Percentiles rank a stretch among this genome's conserved stretches.
phyloP scores from a whole-genome alignment of 1,284 basidiomycete genomes.

The Pascua sp. region DNA sequence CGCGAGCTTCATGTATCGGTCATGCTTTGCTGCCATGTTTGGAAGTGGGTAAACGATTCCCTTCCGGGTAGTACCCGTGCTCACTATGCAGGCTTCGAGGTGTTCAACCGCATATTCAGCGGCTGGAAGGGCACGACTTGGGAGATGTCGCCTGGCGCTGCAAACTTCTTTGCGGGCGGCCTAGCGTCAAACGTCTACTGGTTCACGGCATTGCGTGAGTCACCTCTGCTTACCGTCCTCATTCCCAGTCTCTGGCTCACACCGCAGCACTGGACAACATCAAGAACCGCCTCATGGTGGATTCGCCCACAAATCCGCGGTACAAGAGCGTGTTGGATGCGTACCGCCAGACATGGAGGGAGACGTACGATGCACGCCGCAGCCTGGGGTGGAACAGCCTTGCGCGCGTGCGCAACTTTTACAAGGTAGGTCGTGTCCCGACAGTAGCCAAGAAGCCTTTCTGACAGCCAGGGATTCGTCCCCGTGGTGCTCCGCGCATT shows the following conservation, averaged over 20 bases:
- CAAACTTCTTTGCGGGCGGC: constrained; percentile 49
- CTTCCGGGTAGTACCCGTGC: not conserved
- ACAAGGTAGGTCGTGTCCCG: constrained; percentile 33
- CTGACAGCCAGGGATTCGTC: constrained; percentile 41
- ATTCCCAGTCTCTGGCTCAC: not conserved
- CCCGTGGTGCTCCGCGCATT: constrained; percentile 48
- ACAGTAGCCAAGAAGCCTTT: not conserved
- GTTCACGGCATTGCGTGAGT: constrained; percentile 44
- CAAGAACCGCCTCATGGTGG: constrained; percentile 49
- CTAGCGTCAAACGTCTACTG: constrained; percentile 49
- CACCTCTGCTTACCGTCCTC: too few relatives aligned
- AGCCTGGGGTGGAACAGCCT: constrained; percentile 33
- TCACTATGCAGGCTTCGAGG: constrained; percentile 43
- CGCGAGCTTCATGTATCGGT: constrained; percentile 46
- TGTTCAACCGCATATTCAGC: constrained; percentile 47
- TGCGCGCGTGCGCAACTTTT: constrained; percentile 44
- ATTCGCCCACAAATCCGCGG: constrained; percentile 40
- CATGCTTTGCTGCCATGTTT: constrained; percentile 48
- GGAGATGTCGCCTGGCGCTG: constrained; percentile 38
- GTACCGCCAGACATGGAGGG: constrained; percentile 39
- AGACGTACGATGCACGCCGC: constrained; percentile 31
- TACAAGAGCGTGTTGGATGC: constrained; percentile 41
- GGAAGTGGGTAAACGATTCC: constrained; percentile 33
- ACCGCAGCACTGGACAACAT: constrained; percentile 44
- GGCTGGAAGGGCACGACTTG: constrained; percentile 45